Conservation (phyloP, 2,329 filamentous ascomycete species). For the Ceratocystis cubensis region DNA sequence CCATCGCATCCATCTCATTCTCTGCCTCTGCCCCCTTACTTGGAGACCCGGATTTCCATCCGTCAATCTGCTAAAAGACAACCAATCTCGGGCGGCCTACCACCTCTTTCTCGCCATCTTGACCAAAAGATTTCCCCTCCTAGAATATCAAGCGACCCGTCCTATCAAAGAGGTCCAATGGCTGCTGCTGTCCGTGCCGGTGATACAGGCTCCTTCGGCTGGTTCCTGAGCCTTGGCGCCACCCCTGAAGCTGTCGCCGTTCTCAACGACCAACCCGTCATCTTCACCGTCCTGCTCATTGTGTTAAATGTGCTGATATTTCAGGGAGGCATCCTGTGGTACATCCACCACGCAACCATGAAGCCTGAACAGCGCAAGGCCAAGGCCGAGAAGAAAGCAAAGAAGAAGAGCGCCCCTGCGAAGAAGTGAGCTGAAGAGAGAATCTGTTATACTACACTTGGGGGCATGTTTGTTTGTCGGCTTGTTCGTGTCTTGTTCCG, state of each 20-base stretch:
- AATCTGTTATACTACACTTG: not conserved
- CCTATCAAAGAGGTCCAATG: constrained; percentile 12
- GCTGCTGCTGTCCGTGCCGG: constrained; percentile 19
- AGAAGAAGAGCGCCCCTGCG: constrained; percentile 25
- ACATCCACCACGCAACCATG: constrained; percentile 47
- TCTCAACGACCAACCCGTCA: constrained; percentile 48
- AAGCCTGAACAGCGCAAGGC: constrained; percentile 49
- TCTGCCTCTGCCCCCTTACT: not conserved
- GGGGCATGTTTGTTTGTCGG: not conserved
- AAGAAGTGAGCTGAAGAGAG: constrained; percentile 12
- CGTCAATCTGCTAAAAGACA: not conserved
- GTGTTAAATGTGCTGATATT: constrained; percentile 39
- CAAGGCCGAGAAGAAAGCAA: constrained; percentile 33
- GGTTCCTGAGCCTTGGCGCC: constrained; percentile 44
- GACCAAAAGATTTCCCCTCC: not conserved
- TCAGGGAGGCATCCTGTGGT: constrained; percentile 40
- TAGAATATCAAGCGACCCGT: not conserved
- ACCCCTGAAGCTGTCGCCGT: constrained; percentile 45
- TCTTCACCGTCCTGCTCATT: constrained; percentile 46
- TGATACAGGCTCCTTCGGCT: constrained; percentile 40
- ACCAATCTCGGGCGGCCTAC: not conserved
- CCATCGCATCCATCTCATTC: not conserved
- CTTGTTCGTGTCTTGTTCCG: not conserved
- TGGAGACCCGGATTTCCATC: not conserved
- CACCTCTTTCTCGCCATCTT: not conserved